Conservation (phyloP, 2,329 filamentous ascomycete genomes). For the Bisporella sp. region DNA sequence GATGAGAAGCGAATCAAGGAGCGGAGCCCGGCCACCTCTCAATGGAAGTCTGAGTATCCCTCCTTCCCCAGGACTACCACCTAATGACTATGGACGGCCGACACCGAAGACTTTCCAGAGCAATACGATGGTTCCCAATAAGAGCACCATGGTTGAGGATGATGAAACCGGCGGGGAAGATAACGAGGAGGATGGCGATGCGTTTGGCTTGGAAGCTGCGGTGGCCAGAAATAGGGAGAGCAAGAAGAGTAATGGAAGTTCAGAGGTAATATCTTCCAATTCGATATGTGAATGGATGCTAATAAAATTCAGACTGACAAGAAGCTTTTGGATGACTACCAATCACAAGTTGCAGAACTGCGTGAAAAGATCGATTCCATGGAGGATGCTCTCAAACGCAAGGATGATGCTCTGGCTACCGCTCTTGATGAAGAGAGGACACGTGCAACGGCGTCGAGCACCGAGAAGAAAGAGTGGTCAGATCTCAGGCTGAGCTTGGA, state of each 20-base stretch:
- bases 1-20: conserved; percentile 29
- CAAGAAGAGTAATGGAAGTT: conserved; percentile 30
- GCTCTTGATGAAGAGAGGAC: conserved; percentile 53
- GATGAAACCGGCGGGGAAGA: conserved; percentile 61
- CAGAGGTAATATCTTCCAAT: conserved; percentile 29
- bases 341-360: conserved; percentile 67
- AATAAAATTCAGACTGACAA: conserved; percentile 48
- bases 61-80: conserved; percentile 49
- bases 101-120: conserved; percentile 86
- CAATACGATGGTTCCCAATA: conserved; percentile 95
- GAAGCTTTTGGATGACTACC: conserved; percentile 71
- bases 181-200: conserved; percentile 78
- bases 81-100: conserved; percentile 66
- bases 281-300: conserved; percentile 6
- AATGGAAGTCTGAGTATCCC: conserved; percentile 45
- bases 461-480: conserved; percentile 66
- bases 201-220: conserved; percentile 50
- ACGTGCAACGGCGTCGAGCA: conserved; percentile 41
- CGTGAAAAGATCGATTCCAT: conserved; percentile 66
- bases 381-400: conserved; percentile 62
- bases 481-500: conserved; percentile 62
- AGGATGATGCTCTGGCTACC: conserved; percentile 61
- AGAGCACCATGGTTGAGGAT: conserved; percentile 95
- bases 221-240: conserved; percentile 28
- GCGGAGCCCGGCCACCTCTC: conserved; percentile 28